A percentile compares a stretch with the other conserved stretches of the same genome.
phyloP scores from a whole-genome alignment of 2,329 filamentous ascomycete genomes.

The Clarireedia paspali region DNA sequence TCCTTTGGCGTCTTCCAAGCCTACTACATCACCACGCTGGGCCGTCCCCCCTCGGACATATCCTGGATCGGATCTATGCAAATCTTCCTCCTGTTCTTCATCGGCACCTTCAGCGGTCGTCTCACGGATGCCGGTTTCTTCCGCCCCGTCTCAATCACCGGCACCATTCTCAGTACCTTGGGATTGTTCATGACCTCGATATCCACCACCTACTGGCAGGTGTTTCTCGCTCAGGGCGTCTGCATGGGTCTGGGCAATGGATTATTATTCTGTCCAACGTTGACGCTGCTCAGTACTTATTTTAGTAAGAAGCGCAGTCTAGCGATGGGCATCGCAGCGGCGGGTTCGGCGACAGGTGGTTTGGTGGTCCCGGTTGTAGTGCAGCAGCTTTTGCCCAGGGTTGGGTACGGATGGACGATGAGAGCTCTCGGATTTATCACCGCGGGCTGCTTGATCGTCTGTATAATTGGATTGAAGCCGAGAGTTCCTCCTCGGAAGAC shows the following conservation, averaged over 20 bases:
- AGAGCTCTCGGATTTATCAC: slow-evolving; percentile 40
- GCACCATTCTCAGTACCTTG: slow-evolving; percentile 28
- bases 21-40: slow-evolving; percentile 33
- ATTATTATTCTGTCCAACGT: slow-evolving; percentile 33
- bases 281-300: slow-evolving; percentile 35
- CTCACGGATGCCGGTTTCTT: slow-evolving; percentile 36
- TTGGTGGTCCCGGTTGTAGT: slow-evolving; percentile 39
- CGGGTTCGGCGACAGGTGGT: slow-evolving; percentile 33
- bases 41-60: slow-evolving; percentile 30
- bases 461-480: slow-evolving; percentile 34
- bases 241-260: slow-evolving; percentile 36
- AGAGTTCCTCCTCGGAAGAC: slow-evolving; percentile 34
- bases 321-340: slow-evolving; percentile 32
- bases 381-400: slow-evolving; percentile 32
- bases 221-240: slow-evolving; percentile 38
- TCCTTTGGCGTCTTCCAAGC: slow-evolving; percentile 38
- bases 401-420: slow-evolving; percentile 41
- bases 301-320: slow-evolving; percentile 33
- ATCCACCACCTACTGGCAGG: slow-evolving; percentile 34
- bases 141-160: slow-evolving; percentile 19
- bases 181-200: slow-evolving; percentile 36
- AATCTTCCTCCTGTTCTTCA: slow-evolving; percentile 35
- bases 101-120: slow-evolving; percentile 34
- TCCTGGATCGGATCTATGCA: slow-evolving; percentile 41
- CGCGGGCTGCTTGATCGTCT: slow-evolving; percentile 29